These are phyloP conservation scores for Boletus sp. DNA, from an alignment of 768 basidiomycete genomes.

Conservation along the genomic window DNA sequence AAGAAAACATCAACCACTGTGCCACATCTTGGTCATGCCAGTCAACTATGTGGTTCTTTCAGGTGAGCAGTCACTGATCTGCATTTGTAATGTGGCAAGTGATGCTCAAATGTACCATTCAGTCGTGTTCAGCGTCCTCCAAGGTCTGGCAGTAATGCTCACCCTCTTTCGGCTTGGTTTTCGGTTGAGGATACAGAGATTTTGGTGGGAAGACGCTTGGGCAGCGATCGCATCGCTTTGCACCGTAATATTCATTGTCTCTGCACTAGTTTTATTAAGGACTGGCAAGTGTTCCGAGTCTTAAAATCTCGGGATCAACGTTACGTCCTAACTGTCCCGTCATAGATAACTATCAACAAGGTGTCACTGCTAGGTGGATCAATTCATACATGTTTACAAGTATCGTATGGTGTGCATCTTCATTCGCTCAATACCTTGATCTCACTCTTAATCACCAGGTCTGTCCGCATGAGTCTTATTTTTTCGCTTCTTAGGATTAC, in stretches of 20 bases:
- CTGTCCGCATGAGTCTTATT: constrained; percentile 14
- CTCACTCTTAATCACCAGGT: not conserved
- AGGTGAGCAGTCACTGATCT: not conserved
- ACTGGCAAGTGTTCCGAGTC: constrained; percentile 1
- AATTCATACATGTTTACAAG: not conserved
- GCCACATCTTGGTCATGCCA: not conserved
- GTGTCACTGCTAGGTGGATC: not conserved
- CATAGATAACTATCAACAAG: not conserved
- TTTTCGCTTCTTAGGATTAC: constrained; percentile 12
- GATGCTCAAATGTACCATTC: not conserved
- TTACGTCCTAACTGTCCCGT: not conserved
- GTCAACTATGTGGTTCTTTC: not conserved
- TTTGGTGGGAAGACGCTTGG: constrained; percentile 24
- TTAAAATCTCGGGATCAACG: no score
- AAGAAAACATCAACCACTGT: not conserved
- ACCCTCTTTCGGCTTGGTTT: not conserved
- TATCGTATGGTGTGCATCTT: constrained; percentile 8
- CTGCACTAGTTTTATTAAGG: not conserved
- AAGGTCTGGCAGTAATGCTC: not conserved
- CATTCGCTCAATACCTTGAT: not conserved
- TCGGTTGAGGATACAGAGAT: not conserved
- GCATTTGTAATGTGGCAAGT: not conserved
- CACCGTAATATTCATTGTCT: not conserved
- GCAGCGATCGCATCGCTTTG: not conserved
- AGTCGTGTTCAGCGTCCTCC: not conserved